Percentiles rank a stretch among this genome's conserved stretches.
phyloP scores from a whole-genome alignment of 768 basidiomycete genomes.

The Cystobasidium ongulense region DNA sequence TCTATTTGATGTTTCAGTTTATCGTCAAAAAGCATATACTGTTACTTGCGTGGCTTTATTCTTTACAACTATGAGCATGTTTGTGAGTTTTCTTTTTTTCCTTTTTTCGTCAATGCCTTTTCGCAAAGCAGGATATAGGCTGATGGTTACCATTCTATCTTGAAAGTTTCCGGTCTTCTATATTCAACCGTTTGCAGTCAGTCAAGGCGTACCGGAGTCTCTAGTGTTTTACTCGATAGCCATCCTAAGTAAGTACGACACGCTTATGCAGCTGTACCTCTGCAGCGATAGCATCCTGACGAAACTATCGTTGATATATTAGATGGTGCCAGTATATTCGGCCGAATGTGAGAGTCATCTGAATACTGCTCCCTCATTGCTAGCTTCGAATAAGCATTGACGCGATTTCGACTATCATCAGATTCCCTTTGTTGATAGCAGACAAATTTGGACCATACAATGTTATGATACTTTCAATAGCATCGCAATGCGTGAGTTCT shows the following conservation, averaged over 20 bases:
- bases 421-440: neutral
- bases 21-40: slow-evolving; percentile 13
- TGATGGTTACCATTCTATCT: neutral
- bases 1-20: slow-evolving; percentile 16
- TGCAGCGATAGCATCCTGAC: too few relatives aligned
- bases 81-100: slow-evolving; percentile 1
- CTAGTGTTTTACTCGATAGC: slow-evolving; percentile 25
- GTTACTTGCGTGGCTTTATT: neutral
- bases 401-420: neutral
- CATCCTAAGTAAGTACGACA: slow-evolving; percentile 13
- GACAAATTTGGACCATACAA: slow-evolving; percentile 21
- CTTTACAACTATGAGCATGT: slow-evolving; percentile 16
- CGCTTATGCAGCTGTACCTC: too few relatives aligned
- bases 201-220: neutral
- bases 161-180: slow-evolving; percentile 15
- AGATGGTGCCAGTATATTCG: slow-evolving; percentile 26
- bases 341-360: slow-evolving; percentile 4
- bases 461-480: neutral
- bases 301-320: neutral
- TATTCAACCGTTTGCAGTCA: slow-evolving; percentile 26
- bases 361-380: neutral
- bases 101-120: neutral
- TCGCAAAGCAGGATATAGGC: neutral
- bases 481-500: neutral
- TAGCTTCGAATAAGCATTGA: too few relatives aligned